Percentiles rank a stretch among this genome's conserved stretches.
These are phyloP conservation scores for Fraxinus anomala DNA, from an alignment of 257 asterid genomes.

Conservation along the genomic window DNA sequence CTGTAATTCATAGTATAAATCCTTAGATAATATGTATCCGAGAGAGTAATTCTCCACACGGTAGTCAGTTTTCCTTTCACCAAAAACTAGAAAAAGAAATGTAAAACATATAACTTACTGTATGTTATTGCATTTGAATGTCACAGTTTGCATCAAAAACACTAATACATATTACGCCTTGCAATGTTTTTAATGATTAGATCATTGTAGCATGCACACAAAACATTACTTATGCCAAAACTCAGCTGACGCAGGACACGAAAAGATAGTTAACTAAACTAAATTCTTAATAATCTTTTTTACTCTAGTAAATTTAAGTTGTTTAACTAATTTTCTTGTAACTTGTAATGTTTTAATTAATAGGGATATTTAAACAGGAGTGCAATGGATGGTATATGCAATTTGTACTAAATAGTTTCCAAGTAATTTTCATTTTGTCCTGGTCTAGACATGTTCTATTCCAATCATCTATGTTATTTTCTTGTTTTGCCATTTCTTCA, in stretches of 20 bases:
- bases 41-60: neutral
- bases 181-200: neutral
- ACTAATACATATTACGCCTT: neutral
- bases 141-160: neutral
- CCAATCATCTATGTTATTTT: neutral
- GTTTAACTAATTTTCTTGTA: neutral
- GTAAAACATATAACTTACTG: neutral
- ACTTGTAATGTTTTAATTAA: neutral
- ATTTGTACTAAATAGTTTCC: too few species aligned
- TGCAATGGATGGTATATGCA: neutral
- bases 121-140: neutral
- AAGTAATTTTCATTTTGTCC: neutral
- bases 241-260: neutral
- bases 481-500: neutral
- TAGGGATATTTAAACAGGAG: neutral
- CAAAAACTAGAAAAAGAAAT: neutral
- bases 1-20: neutral
- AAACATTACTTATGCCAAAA: neutral
- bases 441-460: neutral
- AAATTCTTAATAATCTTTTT: neutral
- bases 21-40: neutral
- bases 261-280: neutral
- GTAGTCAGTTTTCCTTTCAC: neutral
- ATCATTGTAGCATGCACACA: slow-evolving; percentile 1
- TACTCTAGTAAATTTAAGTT: too few species aligned